A percentile compares a stretch with the other conserved stretches of the same genome.
Evolutionary conservation across 2,329 filamentous ascomycete genomes (phyloP).

Genomic region (Colletotrichum tabaci): DNA sequence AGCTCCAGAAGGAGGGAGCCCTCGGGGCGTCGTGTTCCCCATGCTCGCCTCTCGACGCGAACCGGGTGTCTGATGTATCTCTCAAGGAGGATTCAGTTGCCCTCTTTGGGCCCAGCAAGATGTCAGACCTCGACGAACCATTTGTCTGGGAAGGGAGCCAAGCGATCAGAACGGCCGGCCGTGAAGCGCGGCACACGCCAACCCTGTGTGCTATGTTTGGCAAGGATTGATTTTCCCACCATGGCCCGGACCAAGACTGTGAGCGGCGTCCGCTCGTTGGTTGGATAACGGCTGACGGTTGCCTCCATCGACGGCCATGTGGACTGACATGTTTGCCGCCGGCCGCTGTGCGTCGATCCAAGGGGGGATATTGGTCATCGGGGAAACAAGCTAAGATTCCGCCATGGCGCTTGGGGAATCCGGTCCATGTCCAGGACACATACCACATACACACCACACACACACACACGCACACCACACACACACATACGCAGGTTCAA

Average conservation of each 20-base stretch:
- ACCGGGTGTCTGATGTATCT: constrained; percentile 27
- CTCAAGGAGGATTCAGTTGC: constrained; percentile 1
- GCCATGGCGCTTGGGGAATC: constrained; percentile 38
- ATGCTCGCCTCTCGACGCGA: constrained; percentile 23
- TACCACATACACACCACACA: no score
- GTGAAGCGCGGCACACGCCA: constrained; percentile 19
- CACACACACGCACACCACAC: no score
- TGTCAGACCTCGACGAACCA: constrained; percentile 32
- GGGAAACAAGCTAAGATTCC: neutral
- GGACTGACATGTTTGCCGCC: constrained; percentile 37
- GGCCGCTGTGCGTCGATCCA: constrained; percentile 23
- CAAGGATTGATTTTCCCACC: constrained; percentile 4
- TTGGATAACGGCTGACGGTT: neutral
- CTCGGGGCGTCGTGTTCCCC: constrained; percentile 26
- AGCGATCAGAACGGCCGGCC: constrained; percentile 14
- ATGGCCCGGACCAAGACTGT: constrained; percentile 31
- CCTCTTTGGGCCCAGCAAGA: neutral
- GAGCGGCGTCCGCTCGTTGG: constrained; percentile 17
- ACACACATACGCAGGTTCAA: constrained; percentile 16
- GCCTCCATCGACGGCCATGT: constrained; percentile 4
- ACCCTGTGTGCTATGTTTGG: constrained; percentile 20
- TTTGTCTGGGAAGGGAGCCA: constrained; percentile 26
- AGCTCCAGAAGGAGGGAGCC: constrained; percentile 7
- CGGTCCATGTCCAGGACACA: constrained; percentile 10
- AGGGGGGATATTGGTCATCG: neutral